A percentile compares a stretch with the other conserved stretches of the same genome.
phyloP scores from a whole-genome alignment of 805 yeast genomes.

The Saccharomyces cerevisiae region DNA sequence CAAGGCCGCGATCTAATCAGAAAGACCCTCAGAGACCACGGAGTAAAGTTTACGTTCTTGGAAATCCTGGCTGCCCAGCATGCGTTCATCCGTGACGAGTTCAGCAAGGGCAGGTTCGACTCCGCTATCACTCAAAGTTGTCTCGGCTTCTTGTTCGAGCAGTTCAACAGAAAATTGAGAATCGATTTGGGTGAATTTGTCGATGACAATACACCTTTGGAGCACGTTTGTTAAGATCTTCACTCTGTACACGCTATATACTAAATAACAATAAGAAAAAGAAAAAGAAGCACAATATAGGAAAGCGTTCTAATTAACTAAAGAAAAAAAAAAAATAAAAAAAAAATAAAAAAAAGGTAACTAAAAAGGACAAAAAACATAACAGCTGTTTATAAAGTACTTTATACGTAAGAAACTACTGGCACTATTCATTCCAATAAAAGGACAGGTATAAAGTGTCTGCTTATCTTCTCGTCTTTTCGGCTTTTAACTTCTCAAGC shows the following conservation, averaged over 20 bases:
- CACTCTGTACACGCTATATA: neutral
- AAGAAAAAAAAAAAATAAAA: neutral
- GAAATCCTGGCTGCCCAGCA: constrained; percentile 77
- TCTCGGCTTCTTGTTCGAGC: constrained; percentile 57
- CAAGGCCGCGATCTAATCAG: constrained; percentile 70
- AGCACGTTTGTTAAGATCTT: constrained; percentile 49
- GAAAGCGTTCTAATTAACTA: neutral
- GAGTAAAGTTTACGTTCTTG: constrained; percentile 59
- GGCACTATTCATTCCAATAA: neutral
- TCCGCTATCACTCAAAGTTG: constrained; percentile 67
- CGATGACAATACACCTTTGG: constrained; percentile 42
- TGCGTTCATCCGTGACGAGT: constrained; percentile 73
- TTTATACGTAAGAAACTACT: neutral
- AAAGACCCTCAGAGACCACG: constrained; percentile 45
- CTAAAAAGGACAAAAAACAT: neutral
- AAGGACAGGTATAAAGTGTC: neutral
- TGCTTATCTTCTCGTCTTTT: constrained; percentile 10
- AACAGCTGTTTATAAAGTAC: neutral
- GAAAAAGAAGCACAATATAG: neutral
- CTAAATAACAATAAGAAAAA: neutral
- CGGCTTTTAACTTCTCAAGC: constrained; percentile 16
- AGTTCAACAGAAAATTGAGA: constrained; percentile 60
- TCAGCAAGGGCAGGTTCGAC: constrained; percentile 73
- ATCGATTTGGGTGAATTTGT: constrained; percentile 60
- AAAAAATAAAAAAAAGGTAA: neutral